These are phyloP conservation scores for Microcyclosporella mali DNA, from an alignment of 2,329 filamentous ascomycete species.

Conservation along the genomic window DNA sequence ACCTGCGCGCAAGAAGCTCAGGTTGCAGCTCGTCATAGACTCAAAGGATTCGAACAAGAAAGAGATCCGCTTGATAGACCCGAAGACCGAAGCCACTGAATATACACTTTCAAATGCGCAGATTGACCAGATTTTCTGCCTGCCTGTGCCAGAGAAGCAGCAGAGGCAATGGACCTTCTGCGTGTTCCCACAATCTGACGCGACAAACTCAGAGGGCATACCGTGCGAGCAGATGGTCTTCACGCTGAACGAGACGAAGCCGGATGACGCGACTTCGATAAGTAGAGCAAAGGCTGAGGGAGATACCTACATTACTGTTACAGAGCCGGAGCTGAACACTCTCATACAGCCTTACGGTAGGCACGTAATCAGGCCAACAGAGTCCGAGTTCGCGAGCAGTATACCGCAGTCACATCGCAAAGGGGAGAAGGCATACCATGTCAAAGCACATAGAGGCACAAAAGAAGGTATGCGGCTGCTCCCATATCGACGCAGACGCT, in stretches of 20 bases:
- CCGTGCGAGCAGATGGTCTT: constrained; percentile 53
- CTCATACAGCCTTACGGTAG: constrained; percentile 44
- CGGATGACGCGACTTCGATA: constrained; percentile 34
- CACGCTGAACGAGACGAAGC: constrained; percentile 50
- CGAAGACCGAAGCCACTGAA: constrained; percentile 25
- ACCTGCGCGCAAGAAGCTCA: constrained; percentile 59
- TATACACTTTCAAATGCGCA: constrained; percentile 45
- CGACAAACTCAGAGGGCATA: constrained; percentile 32
- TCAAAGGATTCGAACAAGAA: constrained; percentile 18
- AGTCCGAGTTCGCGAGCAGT: constrained; percentile 54
- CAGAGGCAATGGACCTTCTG: constrained; percentile 59
- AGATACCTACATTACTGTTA: constrained; percentile 42
- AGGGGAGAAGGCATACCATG: constrained; percentile 57
- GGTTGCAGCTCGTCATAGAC: constrained; percentile 48
- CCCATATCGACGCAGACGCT: background rate
- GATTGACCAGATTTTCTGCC: constrained; percentile 54
- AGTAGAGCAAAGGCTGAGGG: constrained; percentile 35
- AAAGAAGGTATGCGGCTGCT: constrained; percentile 51
- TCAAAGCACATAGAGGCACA: constrained; percentile 57
- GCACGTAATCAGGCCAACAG: constrained; percentile 46
- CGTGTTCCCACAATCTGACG: constrained; percentile 49
- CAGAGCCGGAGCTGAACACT: constrained; percentile 44
- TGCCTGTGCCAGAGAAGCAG: constrained; percentile 59
- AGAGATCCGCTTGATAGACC: constrained; percentile 26
- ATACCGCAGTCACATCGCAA: constrained; percentile 57